Evolutionary conservation across 2,329 filamentous ascomycete genomes (phyloP), one percentile per base, ranked within the genome.

Genomic region (Dothidotthia symphoricarpi): DNA sequence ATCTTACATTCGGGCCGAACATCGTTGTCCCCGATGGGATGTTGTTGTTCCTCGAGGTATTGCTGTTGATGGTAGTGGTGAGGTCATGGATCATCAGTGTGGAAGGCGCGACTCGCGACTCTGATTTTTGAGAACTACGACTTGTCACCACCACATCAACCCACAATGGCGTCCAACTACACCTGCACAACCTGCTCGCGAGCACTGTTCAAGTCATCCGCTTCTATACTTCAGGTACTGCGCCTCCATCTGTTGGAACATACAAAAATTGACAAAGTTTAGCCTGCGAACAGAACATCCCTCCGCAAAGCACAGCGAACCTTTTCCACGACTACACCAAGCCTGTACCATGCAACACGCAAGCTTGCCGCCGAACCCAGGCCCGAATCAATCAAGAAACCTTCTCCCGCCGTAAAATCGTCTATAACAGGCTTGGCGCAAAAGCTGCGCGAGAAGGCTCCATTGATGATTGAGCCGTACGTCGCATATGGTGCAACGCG

Each of bases 401-500:
- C 48, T n/a, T 37, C 42, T 6, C 31, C 47, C 11, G 39, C 29
- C 15, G 39, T 50, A 16, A 47, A 35, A 32, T 45, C 38, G 2
- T 41, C 47, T 24, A 41, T 55, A 22, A 49, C 44, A 15, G 49
- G 54, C 9, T 36, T 67, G 13, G 64, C 59, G 12, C 39, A 55
- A 30, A 55, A 54, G 43, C 26, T 67, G 25, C 57, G 59, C 22
- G 53, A 64, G 38, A 61, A 55, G 31, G 60, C 60, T 13, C 61
- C 62, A 8, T 34, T 59, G 31, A 57, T 61, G 50, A 67, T 62
- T 9, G 81, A 83, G 56, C 81, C 81, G 10, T 96, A 96, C 64
- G 78, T 85, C 37, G 86, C 89, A 24, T 86, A 93, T 61, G 83
- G 82, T 43, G 80, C 82, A 34, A 93, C 88, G 16, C 84, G 94